Evolutionary conservation across 176 grass and related monocot species (phyloP), one percentile per base, ranked within the genome.

Genomic region (Tillandsia leiboldiana): DNA sequence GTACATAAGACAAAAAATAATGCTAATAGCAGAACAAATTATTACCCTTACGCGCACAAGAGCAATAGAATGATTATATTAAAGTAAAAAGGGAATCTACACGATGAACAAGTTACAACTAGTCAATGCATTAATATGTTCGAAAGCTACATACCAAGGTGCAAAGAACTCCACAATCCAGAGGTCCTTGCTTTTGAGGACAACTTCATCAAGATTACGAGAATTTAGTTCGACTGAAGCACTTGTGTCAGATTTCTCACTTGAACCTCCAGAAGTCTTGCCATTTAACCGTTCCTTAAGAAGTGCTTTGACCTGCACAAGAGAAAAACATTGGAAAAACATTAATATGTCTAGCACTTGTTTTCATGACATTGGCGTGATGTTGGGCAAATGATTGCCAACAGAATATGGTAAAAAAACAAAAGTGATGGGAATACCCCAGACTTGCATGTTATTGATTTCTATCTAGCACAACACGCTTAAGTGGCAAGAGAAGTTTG

Each of bases 111-210:
- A 61, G 15, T 61, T 15, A 18, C 22, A 9, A 7, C 56, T 18
- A 9, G 56, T 18, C 8, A 61, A 22, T 9, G 15, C 14, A 18
- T 26, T 48, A 0, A 22, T 58, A 47, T 70, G 50, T 48, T 49
- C 23, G 47, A 42, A 56, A 85, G 48, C 7, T 74, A 51, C 87
- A 75, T 91, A 99, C 95, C 95, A 99, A 50, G 95, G 95, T 70
- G 95, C 95, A 78, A 99, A 99, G 64, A 99, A 94, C 68, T 99
- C 95, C 73, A 99, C 90, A 63, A 99, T 94, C 95, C 87, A 99
- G 62, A 99, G 75, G 59, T 99, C 95, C 53, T 94, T 99, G 71
- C 90, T 94, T 78, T 94, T 99, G 26, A 84, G 29, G 70, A 99
- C 95, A 10, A 87, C 72, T 50, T 94, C 84, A 73, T 99, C 95